phyloP scores from a whole-genome alignment of 2,329 filamentous ascomycete species.

The Cryphonectria naterciae region DNA sequence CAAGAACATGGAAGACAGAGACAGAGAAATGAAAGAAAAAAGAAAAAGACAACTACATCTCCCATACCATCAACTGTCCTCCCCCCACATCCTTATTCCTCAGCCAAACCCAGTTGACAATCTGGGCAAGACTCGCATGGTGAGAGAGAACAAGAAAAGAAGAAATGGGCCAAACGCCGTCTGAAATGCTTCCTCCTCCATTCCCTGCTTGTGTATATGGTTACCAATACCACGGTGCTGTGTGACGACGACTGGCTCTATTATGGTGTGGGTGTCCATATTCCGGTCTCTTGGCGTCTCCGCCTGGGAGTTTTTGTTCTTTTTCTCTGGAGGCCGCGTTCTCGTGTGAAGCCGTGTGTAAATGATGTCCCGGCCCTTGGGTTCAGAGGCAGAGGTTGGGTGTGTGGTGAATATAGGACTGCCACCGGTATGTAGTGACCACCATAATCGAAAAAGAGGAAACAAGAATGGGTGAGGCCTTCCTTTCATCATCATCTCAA shows the following conservation, averaged over 20 bases:
- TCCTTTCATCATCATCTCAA: not conserved
- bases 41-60: not conserved
- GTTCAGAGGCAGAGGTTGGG: not conserved
- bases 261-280: not conserved
- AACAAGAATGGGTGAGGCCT: not conserved
- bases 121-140: not conserved
- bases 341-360: not conserved
- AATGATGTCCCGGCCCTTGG: not conserved
- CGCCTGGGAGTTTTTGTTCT: no score
- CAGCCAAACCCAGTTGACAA: constrained; percentile 7
- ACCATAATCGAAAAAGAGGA: no score
- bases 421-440: no score
- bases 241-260: not conserved
- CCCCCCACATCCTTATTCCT: not conserved
- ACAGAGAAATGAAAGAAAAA: not conserved
- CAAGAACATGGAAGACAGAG: not conserved
- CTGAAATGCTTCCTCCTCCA: constrained; percentile 3
- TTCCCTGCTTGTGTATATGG: not conserved
- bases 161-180: not conserved
- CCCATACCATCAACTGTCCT: not conserved
- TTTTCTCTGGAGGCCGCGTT: no score
- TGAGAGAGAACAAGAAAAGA: not conserved
- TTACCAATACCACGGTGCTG: not conserved
- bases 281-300: no score
- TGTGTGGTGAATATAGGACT: not conserved